phyloP scores from a whole-genome alignment of 495 filamentous ascomycete genomes.

The Cercophora newfieldiana region DNA sequence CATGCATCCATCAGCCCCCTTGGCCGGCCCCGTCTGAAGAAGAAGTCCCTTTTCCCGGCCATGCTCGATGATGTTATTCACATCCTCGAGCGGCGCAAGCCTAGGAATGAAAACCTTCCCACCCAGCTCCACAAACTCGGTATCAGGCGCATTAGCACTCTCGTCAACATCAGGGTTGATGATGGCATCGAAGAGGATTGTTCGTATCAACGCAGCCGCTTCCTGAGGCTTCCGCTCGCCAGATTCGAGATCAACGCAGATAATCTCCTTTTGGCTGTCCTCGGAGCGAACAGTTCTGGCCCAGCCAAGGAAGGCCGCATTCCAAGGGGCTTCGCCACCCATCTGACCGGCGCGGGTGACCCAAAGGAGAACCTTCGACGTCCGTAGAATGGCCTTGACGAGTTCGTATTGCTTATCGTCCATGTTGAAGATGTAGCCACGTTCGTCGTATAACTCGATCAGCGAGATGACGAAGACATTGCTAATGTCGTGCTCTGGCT shows the following conservation, averaged over 20 bases:
- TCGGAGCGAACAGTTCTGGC: constrained; percentile 34
- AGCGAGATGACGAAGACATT: constrained; percentile 26
- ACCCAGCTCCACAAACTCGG: constrained; percentile 28
- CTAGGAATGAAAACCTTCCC: constrained; percentile 32
- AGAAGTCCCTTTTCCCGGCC: background rate
- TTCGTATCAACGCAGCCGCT: constrained; percentile 34
- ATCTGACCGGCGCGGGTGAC: constrained; percentile 30
- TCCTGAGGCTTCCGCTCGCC: background rate
- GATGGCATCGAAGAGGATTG: constrained; percentile 57
- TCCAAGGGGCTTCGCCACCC: constrained; percentile 22
- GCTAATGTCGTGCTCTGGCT: background rate
- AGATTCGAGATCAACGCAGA: constrained; percentile 26
- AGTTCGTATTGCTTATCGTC: constrained; percentile 21
- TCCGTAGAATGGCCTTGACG: constrained; percentile 20
- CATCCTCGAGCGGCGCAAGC: constrained; percentile 19
- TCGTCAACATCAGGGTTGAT: constrained; percentile 18
- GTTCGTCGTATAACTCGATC: constrained; percentile 22
- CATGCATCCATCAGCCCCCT: background rate
- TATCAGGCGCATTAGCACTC: constrained; percentile 10
- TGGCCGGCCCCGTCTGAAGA: background rate
- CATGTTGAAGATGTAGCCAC: constrained; percentile 28
- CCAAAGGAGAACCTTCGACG: constrained; percentile 29
- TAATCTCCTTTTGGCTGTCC: constrained; percentile 28
- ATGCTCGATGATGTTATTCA: constrained; percentile 31
- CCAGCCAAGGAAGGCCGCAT: constrained; percentile 25